phyloP scores from a whole-genome alignment of 148 eudicot genomes.

The Polygonum maritimum region DNA sequence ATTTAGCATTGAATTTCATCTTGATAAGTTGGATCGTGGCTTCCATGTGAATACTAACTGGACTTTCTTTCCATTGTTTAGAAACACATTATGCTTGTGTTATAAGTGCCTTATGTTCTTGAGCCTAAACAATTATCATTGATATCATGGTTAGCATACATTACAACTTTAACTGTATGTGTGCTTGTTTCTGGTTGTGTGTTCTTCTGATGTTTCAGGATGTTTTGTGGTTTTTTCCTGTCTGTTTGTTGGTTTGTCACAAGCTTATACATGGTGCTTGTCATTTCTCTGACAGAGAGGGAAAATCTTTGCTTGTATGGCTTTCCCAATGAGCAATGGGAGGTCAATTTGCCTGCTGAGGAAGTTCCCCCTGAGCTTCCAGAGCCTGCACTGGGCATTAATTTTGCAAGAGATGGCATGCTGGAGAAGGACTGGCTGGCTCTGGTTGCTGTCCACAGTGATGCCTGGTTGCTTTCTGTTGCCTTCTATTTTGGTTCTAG shows the following conservation, averaged over 20 bases:
- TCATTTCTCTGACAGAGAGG: constrained; percentile 32
- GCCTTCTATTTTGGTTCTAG: constrained; percentile 71
- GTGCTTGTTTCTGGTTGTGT: background rate
- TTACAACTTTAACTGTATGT: background rate
- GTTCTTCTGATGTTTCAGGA: background rate
- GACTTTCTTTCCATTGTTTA: background rate
- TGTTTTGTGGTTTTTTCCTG: background rate
- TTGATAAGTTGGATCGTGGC: background rate
- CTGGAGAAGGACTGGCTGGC: constrained; percentile 61
- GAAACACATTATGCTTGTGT: background rate
- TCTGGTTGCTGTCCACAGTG: constrained; percentile 70
- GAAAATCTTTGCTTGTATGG: constrained; percentile 74
- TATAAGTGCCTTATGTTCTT: background rate
- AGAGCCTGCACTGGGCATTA: constrained; percentile 75
- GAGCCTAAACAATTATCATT: background rate
- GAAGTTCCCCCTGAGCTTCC: constrained; percentile 79
- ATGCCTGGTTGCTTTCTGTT: constrained; percentile 66
- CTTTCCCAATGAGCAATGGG: constrained; percentile 67
- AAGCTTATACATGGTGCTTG: background rate
- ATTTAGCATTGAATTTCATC: background rate
- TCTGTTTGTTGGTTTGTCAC: background rate
- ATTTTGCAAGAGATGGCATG: constrained; percentile 78
- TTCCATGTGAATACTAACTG: background rate
- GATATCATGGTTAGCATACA: background rate
- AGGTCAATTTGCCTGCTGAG: constrained; percentile 69